phyloP scores from a whole-genome alignment of 2,329 filamentous ascomycete genomes.

The Paraphoma sp. region DNA sequence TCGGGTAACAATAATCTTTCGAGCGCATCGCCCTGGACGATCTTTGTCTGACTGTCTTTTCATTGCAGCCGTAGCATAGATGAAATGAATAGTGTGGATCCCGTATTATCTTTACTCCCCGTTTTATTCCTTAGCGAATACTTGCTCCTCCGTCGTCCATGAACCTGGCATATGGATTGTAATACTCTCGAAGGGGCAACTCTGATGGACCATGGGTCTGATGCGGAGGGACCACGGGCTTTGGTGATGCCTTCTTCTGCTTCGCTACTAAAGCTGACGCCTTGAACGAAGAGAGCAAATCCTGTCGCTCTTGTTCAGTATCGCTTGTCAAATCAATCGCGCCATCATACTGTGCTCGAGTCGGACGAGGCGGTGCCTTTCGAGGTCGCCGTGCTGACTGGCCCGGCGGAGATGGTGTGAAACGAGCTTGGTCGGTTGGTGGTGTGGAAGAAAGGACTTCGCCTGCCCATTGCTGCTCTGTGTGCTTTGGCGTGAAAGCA shows the following conservation, averaged over 20 bases:
- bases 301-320: constrained; percentile 14
- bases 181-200: neutral
- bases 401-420: neutral
- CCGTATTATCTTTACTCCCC: too few relatives aligned
- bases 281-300: constrained; percentile 19
- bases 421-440: neutral
- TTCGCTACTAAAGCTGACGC: constrained; percentile 1
- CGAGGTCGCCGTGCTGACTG: constrained; percentile 1
- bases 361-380: neutral
- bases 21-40: too few relatives aligned
- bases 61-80: too few relatives aligned
- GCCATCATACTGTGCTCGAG: neutral
- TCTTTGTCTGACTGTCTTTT: too few relatives aligned
- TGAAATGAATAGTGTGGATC: too few relatives aligned
- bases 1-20: too few relatives aligned
- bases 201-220: neutral
- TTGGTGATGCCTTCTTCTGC: neutral
- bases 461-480: constrained; percentile 6
- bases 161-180: constrained; percentile 5
- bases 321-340: constrained; percentile 27
- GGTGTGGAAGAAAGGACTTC: constrained; percentile 1
- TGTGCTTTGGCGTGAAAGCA: constrained; percentile 1
- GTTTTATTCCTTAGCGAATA: neutral
- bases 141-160: neutral
- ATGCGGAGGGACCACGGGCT: neutral